Conservation (phyloP, 1,284 basidiomycete species). For the Tylopilus sp. region DNA sequence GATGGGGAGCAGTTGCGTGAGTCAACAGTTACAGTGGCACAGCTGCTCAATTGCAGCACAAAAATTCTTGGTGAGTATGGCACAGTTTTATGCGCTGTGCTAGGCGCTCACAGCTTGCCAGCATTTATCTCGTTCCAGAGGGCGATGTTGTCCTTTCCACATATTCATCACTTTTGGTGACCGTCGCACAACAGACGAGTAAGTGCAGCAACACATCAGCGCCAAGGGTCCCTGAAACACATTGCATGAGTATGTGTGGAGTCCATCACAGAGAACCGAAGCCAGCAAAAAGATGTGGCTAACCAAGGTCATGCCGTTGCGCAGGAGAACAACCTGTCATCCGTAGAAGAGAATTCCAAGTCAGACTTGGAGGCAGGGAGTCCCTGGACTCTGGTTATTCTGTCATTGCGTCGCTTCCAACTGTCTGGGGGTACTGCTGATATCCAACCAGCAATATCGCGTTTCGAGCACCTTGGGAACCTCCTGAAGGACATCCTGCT, state of each 20-base stretch:
- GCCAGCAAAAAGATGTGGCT: neutral
- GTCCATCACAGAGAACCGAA: neutral
- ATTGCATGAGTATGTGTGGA: neutral
- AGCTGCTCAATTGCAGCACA: conserved; percentile 11
- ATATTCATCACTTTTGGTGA: conserved; percentile 2
- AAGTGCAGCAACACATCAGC: neutral
- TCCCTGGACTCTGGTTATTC: neutral
- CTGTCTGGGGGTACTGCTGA: neutral
- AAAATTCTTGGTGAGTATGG: conserved; percentile 4
- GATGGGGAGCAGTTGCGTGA: conserved; percentile 16
- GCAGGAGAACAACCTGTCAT: neutral
- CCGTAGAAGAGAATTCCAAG: neutral
- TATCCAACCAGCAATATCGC: neutral
- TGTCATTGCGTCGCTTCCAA: neutral
- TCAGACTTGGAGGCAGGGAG: neutral
- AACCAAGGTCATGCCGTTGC: conserved; percentile 3
- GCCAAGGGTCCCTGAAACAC: too few relatives aligned
- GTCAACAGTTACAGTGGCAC: neutral
- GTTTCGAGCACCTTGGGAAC: neutral
- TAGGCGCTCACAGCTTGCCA: too few relatives aligned
- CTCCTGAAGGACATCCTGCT: neutral
- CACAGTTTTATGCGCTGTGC: neutral
- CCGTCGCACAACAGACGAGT: neutral
- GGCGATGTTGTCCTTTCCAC: too few relatives aligned
- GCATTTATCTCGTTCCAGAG: too few relatives aligned